Conservation (phyloP, 208 protist species). For the Wallacemonas sp. region DNA sequence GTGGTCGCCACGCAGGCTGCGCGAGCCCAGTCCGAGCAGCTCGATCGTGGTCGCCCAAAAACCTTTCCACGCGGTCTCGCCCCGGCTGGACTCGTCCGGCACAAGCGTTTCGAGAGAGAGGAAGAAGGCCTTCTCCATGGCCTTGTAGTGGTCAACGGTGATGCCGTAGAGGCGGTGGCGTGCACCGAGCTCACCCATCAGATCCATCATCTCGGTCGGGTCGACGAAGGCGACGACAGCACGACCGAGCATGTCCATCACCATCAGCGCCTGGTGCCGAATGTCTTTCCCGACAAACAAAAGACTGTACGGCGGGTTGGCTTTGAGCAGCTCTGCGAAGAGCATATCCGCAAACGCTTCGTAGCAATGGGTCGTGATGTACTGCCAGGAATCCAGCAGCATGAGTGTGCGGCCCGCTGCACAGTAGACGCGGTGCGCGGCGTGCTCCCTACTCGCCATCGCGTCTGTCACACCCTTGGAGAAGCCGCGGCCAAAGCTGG, state of each 20-base stretch:
- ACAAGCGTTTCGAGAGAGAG: constrained; percentile 11
- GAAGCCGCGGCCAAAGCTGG: neutral
- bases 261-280: constrained; percentile 8
- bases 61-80: constrained; percentile 16
- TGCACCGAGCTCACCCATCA: constrained; percentile 28
- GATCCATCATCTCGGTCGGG: constrained; percentile 20
- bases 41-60: constrained; percentile 20
- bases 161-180: constrained; percentile 29
- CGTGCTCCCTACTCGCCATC: neutral
- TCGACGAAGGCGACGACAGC: constrained; percentile 22
- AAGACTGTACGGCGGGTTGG: constrained; percentile 10
- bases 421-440: neutral
- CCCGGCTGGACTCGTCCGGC: neutral
- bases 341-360: constrained; percentile 21
- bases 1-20: constrained; percentile 12
- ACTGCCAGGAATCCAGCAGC: constrained; percentile 28
- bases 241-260: constrained; percentile 28
- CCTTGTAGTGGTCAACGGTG: constrained; percentile 8
- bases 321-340: constrained; percentile 15
- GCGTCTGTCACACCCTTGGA: neutral
- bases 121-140: constrained; percentile 24
- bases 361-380: constrained; percentile 18
- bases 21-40: constrained; percentile 8
- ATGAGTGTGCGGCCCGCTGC: constrained; percentile 10
- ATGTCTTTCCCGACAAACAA: constrained; percentile 15